Base-by-base conservation (phyloP, 164 flowering plant species). In the Vitis riparia region DNA sequence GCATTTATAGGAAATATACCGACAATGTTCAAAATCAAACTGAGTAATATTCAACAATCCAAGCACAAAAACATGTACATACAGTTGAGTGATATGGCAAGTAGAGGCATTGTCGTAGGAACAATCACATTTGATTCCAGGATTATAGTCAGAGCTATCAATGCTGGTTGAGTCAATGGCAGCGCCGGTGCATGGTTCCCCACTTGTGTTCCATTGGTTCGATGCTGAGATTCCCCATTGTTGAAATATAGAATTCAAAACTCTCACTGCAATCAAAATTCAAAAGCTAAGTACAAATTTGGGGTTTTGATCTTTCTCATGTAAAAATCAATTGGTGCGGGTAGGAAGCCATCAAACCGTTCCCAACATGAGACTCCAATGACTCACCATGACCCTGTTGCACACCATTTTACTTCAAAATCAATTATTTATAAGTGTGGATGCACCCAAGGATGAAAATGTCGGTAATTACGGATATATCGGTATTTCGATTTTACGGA, bases 41-140 rank as follows among this genome's bases (percentile, higher is more conserved):
- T 3, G 63, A 14, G 48, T 48, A 59, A 59, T 5, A 48, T 19
- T 23, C 27, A 64, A 30, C 11, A 15, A 15, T 7, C 23, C 9
- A 30, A 12, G 27, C 44, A n/a, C 15, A 27, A 27, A 23, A n/a
- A 5, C 7, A 13, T n/a, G 55, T 12, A 55, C 71, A 29, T 75
- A 82, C 85, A 80, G 73, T 14, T 37, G 23, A 14, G 72, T 76
- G 8, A 82, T 76, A 48, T 55, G 79, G 71, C 86, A 82, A 48
- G 51, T 32, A 30, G 83, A 4, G 69, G 11, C 15, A 23, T 52
- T 66, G 61, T 62, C 32, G 75, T 51, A 73, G 11, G 76, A 47
- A 29, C 86, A 83, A 11, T 64, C 76, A 51, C 86, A 83, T 68
- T 74, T 80, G 79, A 83, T 78, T n/a, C 71, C 47, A 0, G 83